Base-by-base conservation (phyloP, 225 moss, liverwort and hornwort genomes). In the Climacium dendroides region DNA sequence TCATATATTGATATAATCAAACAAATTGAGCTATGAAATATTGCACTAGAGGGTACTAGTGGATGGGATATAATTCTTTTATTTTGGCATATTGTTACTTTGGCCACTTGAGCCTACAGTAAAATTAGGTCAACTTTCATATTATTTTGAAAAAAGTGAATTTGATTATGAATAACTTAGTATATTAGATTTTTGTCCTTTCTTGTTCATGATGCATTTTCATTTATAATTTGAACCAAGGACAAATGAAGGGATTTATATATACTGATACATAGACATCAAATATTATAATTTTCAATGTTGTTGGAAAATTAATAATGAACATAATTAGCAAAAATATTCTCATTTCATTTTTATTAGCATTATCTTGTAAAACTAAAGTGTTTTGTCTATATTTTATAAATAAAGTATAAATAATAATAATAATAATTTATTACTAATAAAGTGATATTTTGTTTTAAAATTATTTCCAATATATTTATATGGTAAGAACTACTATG, bases 1-100 rank as follows among this genome's bases (percentile, higher is more conserved):
- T 77, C 2, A 10, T 24, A 54, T 77, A 22, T n/a, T n/a, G 15
- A n/a, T 77, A n/a, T 54, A n/a, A 10, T 54, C 13, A 77, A n/a
- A 77, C 0, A 1, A n/a, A 24, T n/a, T 18, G 37, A 55, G 2
- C 18, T 78, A 26, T n/a, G 4, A 78, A 78, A 0, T 5, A 26
- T 78, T 39, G 14, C 35, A 35, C 8, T 13, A 0, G 5, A 34
- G 0, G 7, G 52, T 75, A 48, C 0, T 0, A 34, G 3, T 52
- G 0, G 34, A 13, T 48, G 11, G 18, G 2, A 22, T 53, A 5
- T 35, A 6, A 52, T n/a, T 35, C 0, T 53, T 52, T 22, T 13
- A 24, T 14, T 22, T 10, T 24, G 5, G 24, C n/a, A n/a, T 13
- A 76, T 15, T 35, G 15, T n/a, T 25, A 15, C 2, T 24, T 14